A percentile compares a stretch with the other conserved stretches of the same genome.
phyloP scores from a whole-genome alignment of 2,329 filamentous ascomycete species.

The Elsinoe fawcettii region DNA sequence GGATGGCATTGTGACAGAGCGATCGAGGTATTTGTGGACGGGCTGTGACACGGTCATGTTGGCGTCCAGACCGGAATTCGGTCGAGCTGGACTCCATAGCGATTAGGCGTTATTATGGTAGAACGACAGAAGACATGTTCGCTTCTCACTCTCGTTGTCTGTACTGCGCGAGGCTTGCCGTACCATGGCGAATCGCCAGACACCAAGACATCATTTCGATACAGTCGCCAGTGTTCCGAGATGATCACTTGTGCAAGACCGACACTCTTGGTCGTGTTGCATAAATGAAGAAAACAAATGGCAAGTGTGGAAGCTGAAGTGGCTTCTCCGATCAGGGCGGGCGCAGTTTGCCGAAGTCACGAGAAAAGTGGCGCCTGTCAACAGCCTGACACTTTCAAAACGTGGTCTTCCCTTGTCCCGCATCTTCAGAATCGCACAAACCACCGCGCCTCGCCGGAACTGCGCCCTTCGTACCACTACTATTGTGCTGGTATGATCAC shows the following conservation, averaged over 20 bases:
- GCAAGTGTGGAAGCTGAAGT: slow-evolving; percentile 7
- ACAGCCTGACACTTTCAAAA: slow-evolving; percentile 1
- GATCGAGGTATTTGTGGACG: neutral
- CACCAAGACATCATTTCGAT: neutral
- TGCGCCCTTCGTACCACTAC: neutral
- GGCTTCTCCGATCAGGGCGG: neutral
- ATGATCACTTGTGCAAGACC: neutral
- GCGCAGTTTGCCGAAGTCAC: neutral
- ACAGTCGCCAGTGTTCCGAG: neutral
- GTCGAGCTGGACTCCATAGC: neutral
- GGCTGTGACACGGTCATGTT: too few relatives aligned
- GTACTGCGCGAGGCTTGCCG: neutral
- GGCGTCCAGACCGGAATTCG: too few relatives aligned
- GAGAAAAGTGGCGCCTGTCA: neutral
- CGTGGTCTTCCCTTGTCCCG: neutral
- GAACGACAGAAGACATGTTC: neutral
- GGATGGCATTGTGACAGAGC: neutral
- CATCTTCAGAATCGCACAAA: too few relatives aligned
- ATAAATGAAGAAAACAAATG: neutral
- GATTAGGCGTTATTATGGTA: neutral
- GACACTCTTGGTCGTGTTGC: too few relatives aligned
- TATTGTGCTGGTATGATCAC: neutral
- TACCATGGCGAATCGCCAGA: too few relatives aligned
- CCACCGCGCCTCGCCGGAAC: neutral
- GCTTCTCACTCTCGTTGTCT: neutral